Percentiles rank a stretch among this genome's conserved stretches.
These are phyloP conservation scores for Phytopythium vexans DNA, from an alignment of 352 stramenopile genomes.

Conservation along the genomic window DNA sequence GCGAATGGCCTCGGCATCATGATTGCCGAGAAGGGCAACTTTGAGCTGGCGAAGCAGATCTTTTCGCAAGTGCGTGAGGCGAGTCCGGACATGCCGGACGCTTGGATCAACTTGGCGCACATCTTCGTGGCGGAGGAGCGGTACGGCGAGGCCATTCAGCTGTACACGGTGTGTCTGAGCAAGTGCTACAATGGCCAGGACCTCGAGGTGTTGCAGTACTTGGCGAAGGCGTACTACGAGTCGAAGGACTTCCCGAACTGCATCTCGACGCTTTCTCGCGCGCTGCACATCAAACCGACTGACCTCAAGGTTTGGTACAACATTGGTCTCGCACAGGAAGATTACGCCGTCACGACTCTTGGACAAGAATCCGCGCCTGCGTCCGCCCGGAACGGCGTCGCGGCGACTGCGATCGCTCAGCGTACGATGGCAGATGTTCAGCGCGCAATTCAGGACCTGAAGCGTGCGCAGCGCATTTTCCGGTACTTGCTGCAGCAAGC, in stretches of 20 bases:
- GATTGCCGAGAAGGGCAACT: slow-evolving; percentile 96
- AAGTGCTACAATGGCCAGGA: slow-evolving; percentile 90
- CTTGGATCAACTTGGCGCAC: slow-evolving; percentile 96
- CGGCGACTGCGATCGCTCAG: slow-evolving; percentile 36
- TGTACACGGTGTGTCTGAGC: slow-evolving; percentile 92
- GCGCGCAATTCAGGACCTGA: slow-evolving; percentile 81
- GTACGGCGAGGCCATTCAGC: slow-evolving; percentile 94
- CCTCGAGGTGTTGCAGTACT: slow-evolving; percentile 74
- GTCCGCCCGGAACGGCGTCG: slow-evolving; percentile 25
- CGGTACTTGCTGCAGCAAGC: slow-evolving; percentile 73
- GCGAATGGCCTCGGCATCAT: slow-evolving; percentile 98
- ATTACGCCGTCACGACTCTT: slow-evolving; percentile 82
- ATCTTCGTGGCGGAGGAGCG: slow-evolving; percentile 96
- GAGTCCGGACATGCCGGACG: slow-evolving; percentile 94
- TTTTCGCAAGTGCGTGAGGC: slow-evolving; percentile 96
- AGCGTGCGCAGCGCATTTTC: slow-evolving; percentile 82
- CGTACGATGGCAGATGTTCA: slow-evolving; percentile 88
- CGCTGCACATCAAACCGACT: slow-evolving; percentile 73
- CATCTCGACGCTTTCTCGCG: slow-evolving; percentile 77
- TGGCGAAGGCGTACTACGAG: slow-evolving; percentile 89
- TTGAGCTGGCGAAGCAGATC: slow-evolving; percentile 95
- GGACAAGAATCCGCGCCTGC: slow-evolving; percentile 58
- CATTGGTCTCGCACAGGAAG: slow-evolving; percentile 80
- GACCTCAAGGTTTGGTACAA: slow-evolving; percentile 87
- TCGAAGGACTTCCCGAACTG: slow-evolving; percentile 88